Base-by-base conservation (phyloP, 306 rosid genomes). In the Prunus armeniaca region DNA sequence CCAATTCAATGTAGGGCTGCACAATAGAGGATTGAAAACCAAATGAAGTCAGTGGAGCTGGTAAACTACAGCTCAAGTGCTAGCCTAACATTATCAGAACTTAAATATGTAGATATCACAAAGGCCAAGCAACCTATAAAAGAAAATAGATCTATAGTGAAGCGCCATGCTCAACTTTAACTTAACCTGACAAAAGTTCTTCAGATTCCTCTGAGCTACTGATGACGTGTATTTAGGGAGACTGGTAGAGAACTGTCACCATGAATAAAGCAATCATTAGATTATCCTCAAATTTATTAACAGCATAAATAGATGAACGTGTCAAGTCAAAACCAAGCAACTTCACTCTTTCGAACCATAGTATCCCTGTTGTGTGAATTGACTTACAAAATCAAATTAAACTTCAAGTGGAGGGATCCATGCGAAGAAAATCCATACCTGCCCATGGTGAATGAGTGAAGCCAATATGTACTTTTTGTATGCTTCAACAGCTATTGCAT, bases 401-500 rank as follows among this genome's bases (percentile, higher is more conserved):
- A 63, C 15, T n/a, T 8, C 47, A 63, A 34, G 22, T 24, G 69
- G 2, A 65, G 56, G 69, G 41, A 38, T 76, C 61, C 24, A 57
- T 80, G 67, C 63, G 72, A 69, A 78, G 58, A 20, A 65, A 79
- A 72, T 10, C 76, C 87, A 76, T 84, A 91, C 99, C 74, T 89
- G 97, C 73, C 99, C 97, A 72, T 91, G 81, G 70, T 82, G 95
- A 88, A 92, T 92, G 75, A 96, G 98, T 68, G 93, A 87, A 81
- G 91, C 91, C 87, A 96, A 80, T 80, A 96, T 76, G 81, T 87
- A 91, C 72, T 96, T 92, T 79, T 91, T 96, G 88, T 96, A 91
- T 55, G 99, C 98, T 88, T 96, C 99, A 74, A 91, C 91, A 69
- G 93, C 89, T 83, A 96, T 89, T 69, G 98, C 97, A 78, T 85